A percentile compares a stretch with the other conserved stretches of the same genome.
These are phyloP conservation scores for Pyrenophora tritici-repentis DNA, from an alignment of 2,329 filamentous ascomycete genomes.

Conservation along the genomic window DNA sequence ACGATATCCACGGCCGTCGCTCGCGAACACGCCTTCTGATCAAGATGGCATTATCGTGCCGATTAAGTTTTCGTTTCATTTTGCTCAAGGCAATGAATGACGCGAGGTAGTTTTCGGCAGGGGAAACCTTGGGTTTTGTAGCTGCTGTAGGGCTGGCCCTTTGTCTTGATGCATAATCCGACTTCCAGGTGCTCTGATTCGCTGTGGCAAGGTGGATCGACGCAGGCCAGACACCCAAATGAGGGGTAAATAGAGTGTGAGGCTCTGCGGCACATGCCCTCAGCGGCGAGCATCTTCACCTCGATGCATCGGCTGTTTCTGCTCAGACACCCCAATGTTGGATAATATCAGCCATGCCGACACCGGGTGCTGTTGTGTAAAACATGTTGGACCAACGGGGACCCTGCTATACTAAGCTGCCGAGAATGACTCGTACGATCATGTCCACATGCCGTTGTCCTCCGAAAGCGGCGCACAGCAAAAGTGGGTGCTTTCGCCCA, in stretches of 20 bases:
- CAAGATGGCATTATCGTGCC: slow-evolving; percentile 16
- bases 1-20: slow-evolving; percentile 20
- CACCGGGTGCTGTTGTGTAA: not conserved
- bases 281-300: slow-evolving; percentile 2
- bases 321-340: not conserved
- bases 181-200: slow-evolving; percentile 26
- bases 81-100: not conserved
- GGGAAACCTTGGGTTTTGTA: slow-evolving; percentile 11
- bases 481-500: slow-evolving; percentile 7
- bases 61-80: slow-evolving; percentile 8
- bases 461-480: slow-evolving; percentile 12
- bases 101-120: not conserved
- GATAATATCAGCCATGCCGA: not conserved
- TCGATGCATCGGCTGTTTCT: not conserved
- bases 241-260: slow-evolving; percentile 21
- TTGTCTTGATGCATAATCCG: slow-evolving; percentile 16
- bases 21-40: slow-evolving; percentile 7
- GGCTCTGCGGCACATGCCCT: slow-evolving; percentile 19
- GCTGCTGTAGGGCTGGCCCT: slow-evolving; percentile 2
- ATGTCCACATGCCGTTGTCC: slow-evolving; percentile 17
- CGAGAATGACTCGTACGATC: slow-evolving; percentile 14
- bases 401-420: slow-evolving; percentile 13
- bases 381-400: slow-evolving; percentile 6
- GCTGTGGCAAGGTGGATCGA: slow-evolving; percentile 20
- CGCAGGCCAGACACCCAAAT: slow-evolving; percentile 13